Base-by-base conservation (phyloP, 768 basidiomycete genomes). In the Tylopilus vinaceipallidus region DNA sequence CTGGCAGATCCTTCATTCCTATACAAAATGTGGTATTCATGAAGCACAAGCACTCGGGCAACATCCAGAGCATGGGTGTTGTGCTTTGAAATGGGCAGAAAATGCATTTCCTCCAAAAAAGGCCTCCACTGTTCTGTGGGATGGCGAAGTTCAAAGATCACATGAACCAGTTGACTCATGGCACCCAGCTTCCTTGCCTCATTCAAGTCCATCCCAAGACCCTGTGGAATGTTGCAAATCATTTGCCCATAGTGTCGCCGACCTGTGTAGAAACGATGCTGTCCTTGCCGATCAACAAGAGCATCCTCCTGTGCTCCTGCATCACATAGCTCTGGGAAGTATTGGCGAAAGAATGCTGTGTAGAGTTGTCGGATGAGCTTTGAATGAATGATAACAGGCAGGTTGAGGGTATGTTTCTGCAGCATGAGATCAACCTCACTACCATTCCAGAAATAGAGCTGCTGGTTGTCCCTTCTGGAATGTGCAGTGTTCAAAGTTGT, bases 231-330 rank as follows among this genome's bases (percentile, higher is more conserved):
- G 3, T 20, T 38, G 16, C 39, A 19, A 29, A 29, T 36, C 5
- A 29, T 13, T 20, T 29, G 34, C 24, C 48, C 41, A n/a, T 42
- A 42, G 26, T 42, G 33, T 17, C 24, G 33, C 5, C 42, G 33
- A 9, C 41, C 48, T 6, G 41, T 42, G 14, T 49, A 49, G 9
- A 49, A 49, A 14, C 27, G 36, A n/a, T 43, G 49, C 14, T 49
- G 39, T 4, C 23, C 23, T 16, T 48, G 39, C 3, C 32, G 14
- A 24, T 48, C 39, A 16, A 48, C 32, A 32, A 41, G 17, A 19
- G 32, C 41, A 6, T 29, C 27, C 14, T 41, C 24, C 23, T 34
- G 30, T 2, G 24, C 8, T 26, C 23, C 24, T 20, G 33, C 2
- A 6, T 23, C 24, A 14, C 19, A 41, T 8, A 35, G 24, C 3